Evolutionary conservation across 805 yeast genomes (phyloP), one percentile per base, ranked within the genome.

Genomic region (Yamadazyma kitorensis): DNA sequence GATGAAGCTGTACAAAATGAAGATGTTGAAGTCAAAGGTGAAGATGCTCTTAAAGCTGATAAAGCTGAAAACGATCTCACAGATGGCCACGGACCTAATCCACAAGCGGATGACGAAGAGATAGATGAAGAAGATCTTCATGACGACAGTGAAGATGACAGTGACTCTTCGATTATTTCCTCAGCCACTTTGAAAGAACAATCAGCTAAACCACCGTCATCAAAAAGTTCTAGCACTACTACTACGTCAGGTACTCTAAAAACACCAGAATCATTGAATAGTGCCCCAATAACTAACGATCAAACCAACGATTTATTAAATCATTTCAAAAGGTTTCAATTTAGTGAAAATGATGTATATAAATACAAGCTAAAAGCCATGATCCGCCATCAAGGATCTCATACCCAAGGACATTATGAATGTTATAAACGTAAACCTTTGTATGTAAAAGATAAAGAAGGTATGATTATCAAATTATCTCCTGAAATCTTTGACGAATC

Each of bases 351-450:
- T 37, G 68, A 63, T 42, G 54, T 52, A 21, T 63, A 58, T 40
- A 70, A 62, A 25, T 88, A 86, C 54, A 64, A 66, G 40, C 66
- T 93, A 23, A 74, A 72, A 41, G 83, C 96, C 0, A 64, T 86
- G 41, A 78, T 93, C 13, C 74, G 88, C 44, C 98, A 93, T 54
- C 77, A 80, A 29, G 98, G 98, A 0, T 79, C 91, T 1, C 97
- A 89, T 57, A 72, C 80, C 14, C 75, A 78, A 27, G 98, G 98
- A 1, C 98, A 89, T 52, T 89, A 88, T 54, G 95, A 89, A 49
- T 86, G 96, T 48, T 86, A 78, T 54, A 80, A 84, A 42, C 78
- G 78, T 30, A 89, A 88, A 52, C 91, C 93, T 2, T 54, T 72
- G 3, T 72, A 70, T 36, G 77, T 67, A 33, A 75, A 71, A 41